Evolutionary conservation across 164 flowering plant genomes (phyloP).

Genomic region (Nymphaea thermarum): DNA sequence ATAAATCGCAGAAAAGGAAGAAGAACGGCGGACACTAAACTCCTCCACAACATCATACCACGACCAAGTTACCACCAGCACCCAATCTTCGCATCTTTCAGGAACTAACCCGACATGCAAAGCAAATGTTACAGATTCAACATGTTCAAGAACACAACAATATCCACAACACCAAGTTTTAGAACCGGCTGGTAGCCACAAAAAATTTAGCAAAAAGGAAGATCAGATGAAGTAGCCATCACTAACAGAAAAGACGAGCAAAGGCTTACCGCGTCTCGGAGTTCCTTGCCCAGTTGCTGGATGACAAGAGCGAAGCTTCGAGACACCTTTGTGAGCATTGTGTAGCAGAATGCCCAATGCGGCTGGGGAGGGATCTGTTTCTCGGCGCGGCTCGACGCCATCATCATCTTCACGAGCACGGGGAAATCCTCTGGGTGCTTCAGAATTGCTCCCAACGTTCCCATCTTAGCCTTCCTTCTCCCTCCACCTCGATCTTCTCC

Average conservation of each 20-base stretch:
- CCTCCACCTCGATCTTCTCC: neutral
- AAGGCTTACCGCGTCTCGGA: conserved; percentile 64
- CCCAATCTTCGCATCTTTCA: neutral
- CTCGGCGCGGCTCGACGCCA: conserved; percentile 54
- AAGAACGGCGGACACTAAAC: neutral
- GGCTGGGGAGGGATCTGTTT: conserved; percentile 78
- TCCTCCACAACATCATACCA: neutral
- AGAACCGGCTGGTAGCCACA: neutral
- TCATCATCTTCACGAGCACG: conserved; percentile 69
- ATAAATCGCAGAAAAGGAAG: neutral
- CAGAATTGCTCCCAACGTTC: conserved; percentile 45
- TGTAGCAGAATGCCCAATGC: conserved; percentile 82
- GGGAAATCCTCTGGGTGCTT: conserved; percentile 69
- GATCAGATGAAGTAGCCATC: neutral
- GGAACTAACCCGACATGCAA: neutral
- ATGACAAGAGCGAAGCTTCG: conserved; percentile 80
- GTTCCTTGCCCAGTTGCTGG: conserved; percentile 76
- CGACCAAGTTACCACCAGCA: too few relatives aligned
- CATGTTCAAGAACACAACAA: neutral
- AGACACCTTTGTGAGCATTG: conserved; percentile 87
- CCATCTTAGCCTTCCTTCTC: conserved; percentile 21
- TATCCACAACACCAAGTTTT: neutral
- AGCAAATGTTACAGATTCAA: neutral
- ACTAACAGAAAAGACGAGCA: neutral
- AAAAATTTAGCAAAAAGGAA: neutral